Evolutionary conservation across 2,329 filamentous ascomycete species (phyloP), one percentile per base, ranked within the genome.

Genomic region (Colletotrichum noveboracense): DNA sequence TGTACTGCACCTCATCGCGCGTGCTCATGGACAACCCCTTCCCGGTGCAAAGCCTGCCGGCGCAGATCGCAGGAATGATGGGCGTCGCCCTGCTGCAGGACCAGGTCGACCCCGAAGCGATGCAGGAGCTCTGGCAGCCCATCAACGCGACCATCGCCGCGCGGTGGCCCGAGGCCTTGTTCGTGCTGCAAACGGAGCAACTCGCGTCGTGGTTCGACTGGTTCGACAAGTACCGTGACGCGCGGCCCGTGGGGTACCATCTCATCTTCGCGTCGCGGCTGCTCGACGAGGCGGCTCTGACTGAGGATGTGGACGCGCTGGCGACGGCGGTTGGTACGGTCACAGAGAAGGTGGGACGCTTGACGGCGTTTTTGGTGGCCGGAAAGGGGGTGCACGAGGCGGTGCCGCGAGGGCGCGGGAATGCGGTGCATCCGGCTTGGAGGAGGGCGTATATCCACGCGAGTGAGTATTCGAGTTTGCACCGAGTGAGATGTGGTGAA

Each of bases 371-470:
- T 70, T 76, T 89, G 5, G 85, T 90, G 0, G 82, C 84, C 3
- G 88, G 88, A 0, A 85, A 85, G 38, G 88, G 86, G 1, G 84
- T 89, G 1, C 80, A 83, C 0, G 79, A 89, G 56, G 88, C 87
- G 3, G 80, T 81, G 36, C 86, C 87, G 0, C 80, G 85, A 21
- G 88, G 88, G 0, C 87, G 87, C 0, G 81, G 85, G 88, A 88
- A 85, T 8, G 84, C 86, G 5, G 83, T 89, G 56, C 87, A 87
- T 77, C 87, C 88, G 6, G 88, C 88, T 1, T 90, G 88, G 88
- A 83, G 89, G 61, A 81, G 82, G 4, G 84, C 86, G 3, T 79
- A 82, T 1, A 77, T 86, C 71, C 86, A 71, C 66, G 77, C 82
- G 0, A 77, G 88, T 88, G 80, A 80, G 86, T 84, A 5, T 18